A percentile compares a stretch with the other conserved stretches of the same genome.
phyloP scores from a whole-genome alignment of 345 rosid species.

The Rhodomyrtus tomentosa region DNA sequence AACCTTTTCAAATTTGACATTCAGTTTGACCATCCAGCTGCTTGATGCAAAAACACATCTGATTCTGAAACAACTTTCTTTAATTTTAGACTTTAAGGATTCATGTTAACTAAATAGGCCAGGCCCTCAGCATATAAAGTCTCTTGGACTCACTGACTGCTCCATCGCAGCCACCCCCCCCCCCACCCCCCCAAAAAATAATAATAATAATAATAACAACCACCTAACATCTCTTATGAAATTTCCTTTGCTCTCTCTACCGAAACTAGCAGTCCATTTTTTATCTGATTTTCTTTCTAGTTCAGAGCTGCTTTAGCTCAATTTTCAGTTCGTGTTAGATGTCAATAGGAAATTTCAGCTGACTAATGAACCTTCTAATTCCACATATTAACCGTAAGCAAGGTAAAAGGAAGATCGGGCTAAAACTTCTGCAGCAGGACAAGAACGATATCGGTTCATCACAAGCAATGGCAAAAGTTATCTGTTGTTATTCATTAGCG shows the following conservation, averaged over 20 bases:
- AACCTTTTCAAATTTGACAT: not conserved
- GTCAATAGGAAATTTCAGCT: not conserved
- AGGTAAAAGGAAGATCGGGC: not conserved
- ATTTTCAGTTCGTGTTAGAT: not conserved
- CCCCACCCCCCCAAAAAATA: too few species aligned
- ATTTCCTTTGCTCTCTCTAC: not conserved
- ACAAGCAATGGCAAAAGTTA: not conserved
- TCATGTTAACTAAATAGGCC: not conserved
- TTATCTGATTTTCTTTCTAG: not conserved
- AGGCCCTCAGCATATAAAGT: not conserved
- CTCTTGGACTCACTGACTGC: not conserved
- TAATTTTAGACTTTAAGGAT: not conserved
- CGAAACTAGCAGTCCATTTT: not conserved
- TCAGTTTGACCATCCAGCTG: not conserved
- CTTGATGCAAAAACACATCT: not conserved
- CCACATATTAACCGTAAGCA: not conserved
- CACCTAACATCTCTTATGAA: not conserved
- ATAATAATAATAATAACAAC: not conserved
- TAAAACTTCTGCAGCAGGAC: not conserved
- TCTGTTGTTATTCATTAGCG: not conserved
- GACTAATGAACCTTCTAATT: not conserved
- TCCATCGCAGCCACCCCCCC: not conserved
- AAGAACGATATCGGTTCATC: not conserved
- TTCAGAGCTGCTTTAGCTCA: not conserved
- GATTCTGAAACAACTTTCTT: not conserved